phyloP scores from a whole-genome alignment of 108 stramenopile species.

The Parietichytrium sp. region DNA sequence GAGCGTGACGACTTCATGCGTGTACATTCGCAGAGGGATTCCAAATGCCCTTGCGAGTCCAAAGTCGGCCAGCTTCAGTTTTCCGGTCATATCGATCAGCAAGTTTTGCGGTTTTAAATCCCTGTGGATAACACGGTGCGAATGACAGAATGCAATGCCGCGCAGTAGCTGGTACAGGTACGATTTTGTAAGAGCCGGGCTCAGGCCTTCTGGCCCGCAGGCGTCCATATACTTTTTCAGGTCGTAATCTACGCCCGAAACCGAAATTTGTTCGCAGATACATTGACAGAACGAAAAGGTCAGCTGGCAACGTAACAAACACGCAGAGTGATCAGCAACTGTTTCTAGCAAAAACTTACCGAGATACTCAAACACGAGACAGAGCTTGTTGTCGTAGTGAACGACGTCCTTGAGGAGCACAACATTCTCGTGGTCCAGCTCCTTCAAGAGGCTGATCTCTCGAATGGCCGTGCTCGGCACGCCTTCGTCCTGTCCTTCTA shows the following conservation, averaged over 20 bases:
- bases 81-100: conserved; percentile 85
- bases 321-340: too few relatives aligned
- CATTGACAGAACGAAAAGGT: too few relatives aligned
- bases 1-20: conserved; percentile 94
- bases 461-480: conserved; percentile 62
- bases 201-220: neutral
- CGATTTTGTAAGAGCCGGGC: conserved; percentile 34
- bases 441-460: conserved; percentile 66
- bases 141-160: conserved; percentile 91
- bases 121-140: conserved; percentile 91
- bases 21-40: conserved; percentile 62
- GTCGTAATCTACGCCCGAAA: conserved; percentile 43
- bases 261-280: neutral
- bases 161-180: conserved; percentile 80
- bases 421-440: conserved; percentile 66
- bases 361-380: conserved; percentile 96
- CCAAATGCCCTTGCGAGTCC: conserved; percentile 86
- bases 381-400: conserved; percentile 71
- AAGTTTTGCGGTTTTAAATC: conserved; percentile 95
- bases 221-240: conserved; percentile 35
- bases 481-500: conserved; percentile 50
- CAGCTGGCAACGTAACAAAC: too few relatives aligned
- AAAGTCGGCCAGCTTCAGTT: conserved; percentile 95
- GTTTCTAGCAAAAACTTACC: too few relatives aligned
- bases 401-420: conserved; percentile 61